These are phyloP conservation scores for Penicillium sp. DNA, from an alignment of 2,329 filamentous ascomycete species.

Conservation along the genomic window DNA sequence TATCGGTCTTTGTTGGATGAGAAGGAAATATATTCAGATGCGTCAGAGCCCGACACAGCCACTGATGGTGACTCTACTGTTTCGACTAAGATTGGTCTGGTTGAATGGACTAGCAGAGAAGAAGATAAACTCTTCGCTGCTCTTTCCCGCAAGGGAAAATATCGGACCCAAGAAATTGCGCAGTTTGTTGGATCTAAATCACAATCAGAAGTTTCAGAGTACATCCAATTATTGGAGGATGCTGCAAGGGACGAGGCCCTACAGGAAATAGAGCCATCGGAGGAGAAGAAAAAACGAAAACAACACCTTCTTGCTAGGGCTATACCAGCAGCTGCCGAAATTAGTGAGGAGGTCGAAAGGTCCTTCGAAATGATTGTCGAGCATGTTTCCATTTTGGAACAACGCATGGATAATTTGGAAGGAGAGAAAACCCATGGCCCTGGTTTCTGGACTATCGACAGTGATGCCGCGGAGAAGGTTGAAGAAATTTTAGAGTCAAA, in stretches of 20 bases:
- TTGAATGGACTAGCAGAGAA: conserved; percentile 66
- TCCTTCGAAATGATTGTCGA: conserved; percentile 67
- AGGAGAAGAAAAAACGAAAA: not conserved
- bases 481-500: conserved; percentile 22
- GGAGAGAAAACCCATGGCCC: conserved; percentile 59
- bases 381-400: conserved; percentile 60
- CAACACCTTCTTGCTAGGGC: conserved; percentile 35
- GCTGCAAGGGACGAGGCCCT: conserved; percentile 20
- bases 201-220: conserved; percentile 67
- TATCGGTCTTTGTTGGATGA: conserved; percentile 54
- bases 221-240: conserved; percentile 60
- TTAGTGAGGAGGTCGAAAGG: conserved; percentile 62
- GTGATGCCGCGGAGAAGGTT: conserved; percentile 27
- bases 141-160: conserved; percentile 60
- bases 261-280: not conserved
- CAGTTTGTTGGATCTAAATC: conserved; percentile 66
- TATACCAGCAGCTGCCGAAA: conserved; percentile 68
- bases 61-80: not conserved
- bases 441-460: conserved; percentile 62
- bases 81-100: conserved; percentile 30
- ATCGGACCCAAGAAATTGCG: conserved; percentile 61
- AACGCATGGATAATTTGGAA: conserved; percentile 56
- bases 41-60: not conserved
- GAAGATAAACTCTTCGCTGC: conserved; percentile 67
- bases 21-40: conserved; percentile 26